Base-by-base conservation (phyloP, 1,284 basidiomycete species). In the Veloboletus limbatus region DNA sequence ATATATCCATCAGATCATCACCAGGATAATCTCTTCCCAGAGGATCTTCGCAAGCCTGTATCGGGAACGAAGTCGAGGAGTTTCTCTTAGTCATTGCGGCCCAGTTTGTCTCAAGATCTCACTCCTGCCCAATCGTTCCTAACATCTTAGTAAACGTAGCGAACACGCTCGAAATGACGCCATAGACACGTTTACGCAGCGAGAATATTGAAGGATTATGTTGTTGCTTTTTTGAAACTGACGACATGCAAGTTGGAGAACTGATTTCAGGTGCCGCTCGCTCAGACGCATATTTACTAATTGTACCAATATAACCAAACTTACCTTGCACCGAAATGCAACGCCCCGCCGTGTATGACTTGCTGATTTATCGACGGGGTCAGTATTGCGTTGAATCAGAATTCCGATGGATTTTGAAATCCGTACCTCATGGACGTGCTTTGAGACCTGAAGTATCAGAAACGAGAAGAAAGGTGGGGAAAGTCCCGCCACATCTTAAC, bases 401-500 rank as follows among this genome's bases (percentile, higher is more conserved):
- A 24, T 18, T 14, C 17, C 14, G 31, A n/a, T 21, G 11, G 24
- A 24, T 24, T 30, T 16, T 20, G 38, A 40, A 24, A 45, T 28
- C n/a, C 30, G 9, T 30, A 24, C 45, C 33, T 43, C 53, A 41
- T 41, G 41, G 32, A 41, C 20, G 30, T 47, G 43, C 42, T 42
- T 30, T 26, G 20, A 42, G 41, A 38, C 37, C 44, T 35, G 35
- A 46, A 20, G 17, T 37, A 16, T 48, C 54, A 18, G 20, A 60
- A 53, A 51, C 30, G 22, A 49, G 38, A 32, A 35, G 9, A 16
- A 49, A 22, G 40, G n/a, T 14, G 28, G 24, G 17, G 21, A 24
- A 32, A 33, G 4, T 9, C 28, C 17, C 22, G 17, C 25, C 13
- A 33, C 17, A 36, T 54, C 37, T 45, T 48, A 20, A 6, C 24